These are phyloP conservation scores for Venturia effusa DNA, from an alignment of 2,329 filamentous ascomycete genomes.

Conservation along the genomic window DNA sequence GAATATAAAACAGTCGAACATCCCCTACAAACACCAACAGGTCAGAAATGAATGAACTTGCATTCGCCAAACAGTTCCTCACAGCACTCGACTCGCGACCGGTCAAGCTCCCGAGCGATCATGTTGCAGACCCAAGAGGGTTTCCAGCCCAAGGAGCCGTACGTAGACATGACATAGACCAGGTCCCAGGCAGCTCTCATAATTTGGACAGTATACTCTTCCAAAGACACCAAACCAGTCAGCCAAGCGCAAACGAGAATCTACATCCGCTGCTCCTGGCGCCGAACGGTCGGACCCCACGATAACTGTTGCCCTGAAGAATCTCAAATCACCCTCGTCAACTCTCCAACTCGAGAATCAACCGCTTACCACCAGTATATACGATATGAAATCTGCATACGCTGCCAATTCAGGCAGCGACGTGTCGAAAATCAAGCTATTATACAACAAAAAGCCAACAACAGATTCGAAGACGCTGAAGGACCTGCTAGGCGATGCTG, in stretches of 20 bases:
- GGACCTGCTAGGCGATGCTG: conserved; percentile 48
- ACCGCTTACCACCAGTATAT: conserved; percentile 59
- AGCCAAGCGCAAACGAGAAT: conserved; percentile 21
- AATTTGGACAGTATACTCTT: conserved; percentile 51
- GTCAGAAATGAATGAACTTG: conserved; percentile 48
- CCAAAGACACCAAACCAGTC: conserved; percentile 50
- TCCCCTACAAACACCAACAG: not conserved
- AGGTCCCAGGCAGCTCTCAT: conserved; percentile 18
- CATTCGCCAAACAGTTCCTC: conserved; percentile 78
- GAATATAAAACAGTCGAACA: not conserved
- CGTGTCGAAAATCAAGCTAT: conserved; percentile 71
- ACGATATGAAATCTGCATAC: conserved; percentile 66
- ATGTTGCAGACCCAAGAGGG: conserved; percentile 74
- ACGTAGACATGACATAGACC: conserved; percentile 30
- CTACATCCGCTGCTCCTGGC: conserved; percentile 31
- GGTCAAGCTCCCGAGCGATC: conserved; percentile 72
- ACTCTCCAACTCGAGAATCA: conserved; percentile 53
- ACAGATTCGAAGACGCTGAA: conserved; percentile 65
- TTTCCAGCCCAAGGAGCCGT: conserved; percentile 71
- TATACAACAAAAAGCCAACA: conserved; percentile 81
- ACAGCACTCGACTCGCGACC: conserved; percentile 67
- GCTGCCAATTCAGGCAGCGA: conserved; percentile 51
- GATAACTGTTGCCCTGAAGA: conserved; percentile 54
- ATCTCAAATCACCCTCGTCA: conserved; percentile 63
- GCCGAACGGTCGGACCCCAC: conserved; percentile 32